Conservation (phyloP, 768 basidiomycete species). For the Leccinum broughii region DNA sequence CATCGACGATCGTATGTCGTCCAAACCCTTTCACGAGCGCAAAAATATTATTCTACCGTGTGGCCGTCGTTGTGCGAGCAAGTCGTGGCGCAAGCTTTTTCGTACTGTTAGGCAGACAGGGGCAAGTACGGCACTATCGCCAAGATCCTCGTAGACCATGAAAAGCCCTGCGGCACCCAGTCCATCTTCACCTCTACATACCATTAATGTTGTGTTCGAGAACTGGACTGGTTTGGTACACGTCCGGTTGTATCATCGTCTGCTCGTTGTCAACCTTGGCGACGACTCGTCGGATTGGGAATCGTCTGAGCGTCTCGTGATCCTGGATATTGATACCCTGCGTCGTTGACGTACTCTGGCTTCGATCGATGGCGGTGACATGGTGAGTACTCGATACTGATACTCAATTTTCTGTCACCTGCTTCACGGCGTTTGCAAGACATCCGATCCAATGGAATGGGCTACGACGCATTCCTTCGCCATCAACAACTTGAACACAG, state of each 20-base stretch:
- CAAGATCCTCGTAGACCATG: slow-evolving; percentile 2
- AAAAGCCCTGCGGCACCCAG: not conserved
- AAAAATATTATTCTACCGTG: not conserved
- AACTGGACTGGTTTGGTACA: slow-evolving; percentile 4
- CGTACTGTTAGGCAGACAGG: slow-evolving; percentile 11
- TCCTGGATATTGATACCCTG: slow-evolving; percentile 8
- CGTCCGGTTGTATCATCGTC: slow-evolving; percentile 8
- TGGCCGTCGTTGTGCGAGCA: slow-evolving; percentile 12
- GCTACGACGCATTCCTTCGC: slow-evolving; percentile 4
- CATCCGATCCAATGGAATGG: not conserved
- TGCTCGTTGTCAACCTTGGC: slow-evolving; percentile 15
- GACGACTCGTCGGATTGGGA: slow-evolving; percentile 3
- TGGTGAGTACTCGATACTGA: not conserved
- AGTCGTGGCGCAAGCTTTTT: slow-evolving; percentile 1
- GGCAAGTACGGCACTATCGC: slow-evolving; percentile 2
- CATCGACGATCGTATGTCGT: slow-evolving; percentile 3
- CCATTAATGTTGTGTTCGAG: not conserved
- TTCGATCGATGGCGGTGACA: not conserved
- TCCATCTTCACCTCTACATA: slow-evolving; percentile 1
- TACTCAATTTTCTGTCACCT: not conserved
- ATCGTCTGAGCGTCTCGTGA: not conserved
- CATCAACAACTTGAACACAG: not conserved
- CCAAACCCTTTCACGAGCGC: slow-evolving; percentile 5
- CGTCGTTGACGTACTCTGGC: slow-evolving; percentile 3
- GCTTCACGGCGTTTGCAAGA: not conserved